These are phyloP conservation scores for Gossypium schwendimanii DNA, from an alignment of 441 rosid genomes.

Conservation along the genomic window DNA sequence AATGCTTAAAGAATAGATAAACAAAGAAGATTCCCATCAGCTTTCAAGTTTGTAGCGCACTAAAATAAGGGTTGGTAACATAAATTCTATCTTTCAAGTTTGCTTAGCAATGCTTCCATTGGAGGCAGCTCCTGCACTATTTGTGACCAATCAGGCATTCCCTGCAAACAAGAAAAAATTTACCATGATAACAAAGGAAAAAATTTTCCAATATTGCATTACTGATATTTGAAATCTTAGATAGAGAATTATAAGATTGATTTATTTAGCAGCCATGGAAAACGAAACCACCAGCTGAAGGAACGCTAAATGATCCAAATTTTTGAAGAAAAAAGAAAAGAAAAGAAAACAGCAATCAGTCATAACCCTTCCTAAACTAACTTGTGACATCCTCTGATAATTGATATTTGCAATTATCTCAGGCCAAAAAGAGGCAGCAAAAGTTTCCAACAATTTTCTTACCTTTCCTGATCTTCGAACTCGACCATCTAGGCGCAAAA, in stretches of 20 bases:
- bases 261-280: background rate
- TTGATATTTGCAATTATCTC: background rate
- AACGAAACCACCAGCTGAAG: background rate
- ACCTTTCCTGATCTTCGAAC: constrained; percentile 57
- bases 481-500: constrained; percentile 87
- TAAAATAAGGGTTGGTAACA: background rate
- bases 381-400: background rate
- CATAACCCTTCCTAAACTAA: background rate
- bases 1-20: background rate
- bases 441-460: background rate
- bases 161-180: constrained; percentile 32
- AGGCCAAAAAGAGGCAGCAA: background rate
- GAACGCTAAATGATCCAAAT: background rate
- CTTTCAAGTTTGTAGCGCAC: background rate
- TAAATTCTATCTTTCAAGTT: constrained; percentile 56
- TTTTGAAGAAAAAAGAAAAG: background rate
- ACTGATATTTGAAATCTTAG: background rate
- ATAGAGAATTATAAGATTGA: background rate
- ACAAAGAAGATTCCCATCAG: background rate
- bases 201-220: background rate
- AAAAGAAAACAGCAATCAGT: background rate
- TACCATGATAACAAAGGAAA: background rate
- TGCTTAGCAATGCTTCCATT: constrained; percentile 78
- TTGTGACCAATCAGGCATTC: constrained; percentile 90
- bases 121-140: constrained; percentile 70